phyloP scores from a whole-genome alignment of 768 basidiomycete genomes.

The Lyophyllum semitale region DNA sequence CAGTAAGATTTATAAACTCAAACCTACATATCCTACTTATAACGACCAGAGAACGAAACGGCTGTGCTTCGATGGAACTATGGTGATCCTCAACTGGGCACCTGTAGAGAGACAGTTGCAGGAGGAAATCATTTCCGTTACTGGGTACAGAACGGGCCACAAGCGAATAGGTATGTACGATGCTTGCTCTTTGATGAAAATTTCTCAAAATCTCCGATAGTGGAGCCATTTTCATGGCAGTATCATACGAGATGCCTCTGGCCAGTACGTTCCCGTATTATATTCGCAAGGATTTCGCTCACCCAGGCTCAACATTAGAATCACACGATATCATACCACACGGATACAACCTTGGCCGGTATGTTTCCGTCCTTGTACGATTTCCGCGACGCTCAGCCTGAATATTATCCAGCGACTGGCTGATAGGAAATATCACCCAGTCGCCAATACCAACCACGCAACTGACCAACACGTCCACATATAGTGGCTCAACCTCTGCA shows the following conservation, averaged over 20 bases:
- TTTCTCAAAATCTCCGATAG: constrained; percentile 31
- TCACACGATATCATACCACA: constrained; percentile 73
- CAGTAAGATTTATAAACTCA: constrained; percentile 42
- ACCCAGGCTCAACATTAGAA: constrained; percentile 30
- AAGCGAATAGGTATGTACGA: constrained; percentile 53
- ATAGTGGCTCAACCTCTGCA: constrained; percentile 61
- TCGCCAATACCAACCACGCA: constrained; percentile 44
- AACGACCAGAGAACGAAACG: constrained; percentile 68
- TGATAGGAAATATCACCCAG: constrained; percentile 81
- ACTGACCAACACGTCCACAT: constrained; percentile 63
- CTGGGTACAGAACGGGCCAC: constrained; percentile 76
- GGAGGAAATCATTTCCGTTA: constrained; percentile 91
- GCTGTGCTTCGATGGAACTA: constrained; percentile 87
- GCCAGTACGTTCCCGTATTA: constrained; percentile 37
- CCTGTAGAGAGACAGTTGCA: constrained; percentile 82
- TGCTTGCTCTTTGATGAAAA: neutral
- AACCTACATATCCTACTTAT: neutral
- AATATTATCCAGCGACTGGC: constrained; percentile 62
- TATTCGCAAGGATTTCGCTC: neutral
- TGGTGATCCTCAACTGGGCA: constrained; percentile 75
- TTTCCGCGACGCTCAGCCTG: neutral
- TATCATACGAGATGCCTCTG: constrained; percentile 72
- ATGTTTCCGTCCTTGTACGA: constrained; percentile 12
- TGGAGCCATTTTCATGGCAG: constrained; percentile 74
- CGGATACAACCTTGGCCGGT: constrained; percentile 84